Evolutionary conservation across 257 asterid genomes (phyloP).

Genomic region (Nyctanthes arbortristis): DNA sequence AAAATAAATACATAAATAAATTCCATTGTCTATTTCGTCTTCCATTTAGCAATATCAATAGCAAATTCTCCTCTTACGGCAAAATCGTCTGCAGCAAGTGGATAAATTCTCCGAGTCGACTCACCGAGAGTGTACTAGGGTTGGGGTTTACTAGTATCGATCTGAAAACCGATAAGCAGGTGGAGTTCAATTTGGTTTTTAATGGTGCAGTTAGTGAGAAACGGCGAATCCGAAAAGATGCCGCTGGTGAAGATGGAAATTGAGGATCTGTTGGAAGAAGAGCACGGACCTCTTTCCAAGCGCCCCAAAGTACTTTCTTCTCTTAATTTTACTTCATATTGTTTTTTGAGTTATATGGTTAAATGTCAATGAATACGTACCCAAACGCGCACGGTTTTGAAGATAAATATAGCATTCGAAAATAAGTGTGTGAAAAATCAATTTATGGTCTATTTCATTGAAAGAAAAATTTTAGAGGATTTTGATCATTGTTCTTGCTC

Average conservation of each 20-base stretch:
- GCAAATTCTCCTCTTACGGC: background rate
- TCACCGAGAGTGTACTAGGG: background rate
- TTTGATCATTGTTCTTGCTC: background rate
- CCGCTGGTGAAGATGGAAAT: conserved; percentile 50
- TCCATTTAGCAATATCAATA: background rate
- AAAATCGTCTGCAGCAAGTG: background rate
- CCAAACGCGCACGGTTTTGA: too few species aligned
- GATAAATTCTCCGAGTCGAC: background rate
- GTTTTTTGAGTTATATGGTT: too few species aligned
- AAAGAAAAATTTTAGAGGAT: background rate
- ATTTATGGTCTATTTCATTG: background rate
- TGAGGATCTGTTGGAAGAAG: conserved; percentile 52
- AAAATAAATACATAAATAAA: too few species aligned
- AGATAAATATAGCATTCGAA: too few species aligned
- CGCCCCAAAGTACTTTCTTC: conserved; percentile 43
- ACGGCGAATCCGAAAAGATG: conserved; percentile 39
- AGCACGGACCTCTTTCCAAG: conserved; percentile 48
- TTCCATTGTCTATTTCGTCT: conserved; percentile 17
- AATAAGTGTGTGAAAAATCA: background rate
- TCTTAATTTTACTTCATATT: background rate
- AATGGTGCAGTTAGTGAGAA: conserved; percentile 55
- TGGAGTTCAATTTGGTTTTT: background rate
- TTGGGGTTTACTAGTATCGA: conserved; percentile 19
- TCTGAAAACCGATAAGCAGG: conserved; percentile 20
- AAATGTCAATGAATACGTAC: too few species aligned